Conservation (phyloP, 2,329 filamentous ascomycete genomes). For the Aureobasidium sp. region DNA sequence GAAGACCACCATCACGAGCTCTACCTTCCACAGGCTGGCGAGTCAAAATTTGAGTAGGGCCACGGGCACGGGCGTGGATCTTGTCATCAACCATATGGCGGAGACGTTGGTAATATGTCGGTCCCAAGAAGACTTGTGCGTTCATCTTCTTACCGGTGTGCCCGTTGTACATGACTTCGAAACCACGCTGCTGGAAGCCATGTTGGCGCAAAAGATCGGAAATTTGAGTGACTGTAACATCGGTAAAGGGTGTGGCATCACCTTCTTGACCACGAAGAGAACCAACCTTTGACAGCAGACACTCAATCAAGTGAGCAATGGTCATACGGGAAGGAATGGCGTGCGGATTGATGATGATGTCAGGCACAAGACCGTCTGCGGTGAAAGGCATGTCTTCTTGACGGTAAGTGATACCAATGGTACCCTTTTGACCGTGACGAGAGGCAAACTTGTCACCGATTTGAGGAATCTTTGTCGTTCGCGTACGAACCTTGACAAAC, state of each 20-base stretch:
- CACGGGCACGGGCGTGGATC: slow-evolving; percentile 96
- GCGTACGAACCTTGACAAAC: slow-evolving; percentile 94
- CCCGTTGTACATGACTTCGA: slow-evolving; percentile 98
- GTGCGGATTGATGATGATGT: slow-evolving; percentile 98
- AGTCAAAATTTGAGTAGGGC: slow-evolving; percentile 94
- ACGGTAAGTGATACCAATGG: slow-evolving; percentile 95
- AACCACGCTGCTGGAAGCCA: slow-evolving; percentile 93
- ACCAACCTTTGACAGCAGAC: slow-evolving; percentile 91
- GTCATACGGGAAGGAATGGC: slow-evolving; percentile 99
- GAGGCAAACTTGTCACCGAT: slow-evolving; percentile 99
- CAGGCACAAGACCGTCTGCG: slow-evolving; percentile 80
- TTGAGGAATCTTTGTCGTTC: slow-evolving; percentile 96
- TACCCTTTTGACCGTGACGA: slow-evolving; percentile 98
- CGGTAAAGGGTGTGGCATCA: slow-evolving; percentile 95
- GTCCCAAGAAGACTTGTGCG: slow-evolving; percentile 92
- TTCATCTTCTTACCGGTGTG: slow-evolving; percentile 92
- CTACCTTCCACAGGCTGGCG: slow-evolving; percentile 96
- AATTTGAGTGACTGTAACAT: slow-evolving; percentile 91
- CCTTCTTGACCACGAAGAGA: slow-evolving; percentile 91
- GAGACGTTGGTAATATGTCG: slow-evolving; percentile 97
- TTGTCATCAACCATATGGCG: slow-evolving; percentile 99
- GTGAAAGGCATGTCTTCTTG: slow-evolving; percentile 99
- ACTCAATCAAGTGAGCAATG: slow-evolving; percentile 99
- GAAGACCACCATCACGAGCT: slow-evolving; percentile 92
- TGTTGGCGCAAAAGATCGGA: slow-evolving; percentile 79